Conservation (phyloP, 2,329 filamentous ascomycete genomes). For the Elsinoe arachidis region DNA sequence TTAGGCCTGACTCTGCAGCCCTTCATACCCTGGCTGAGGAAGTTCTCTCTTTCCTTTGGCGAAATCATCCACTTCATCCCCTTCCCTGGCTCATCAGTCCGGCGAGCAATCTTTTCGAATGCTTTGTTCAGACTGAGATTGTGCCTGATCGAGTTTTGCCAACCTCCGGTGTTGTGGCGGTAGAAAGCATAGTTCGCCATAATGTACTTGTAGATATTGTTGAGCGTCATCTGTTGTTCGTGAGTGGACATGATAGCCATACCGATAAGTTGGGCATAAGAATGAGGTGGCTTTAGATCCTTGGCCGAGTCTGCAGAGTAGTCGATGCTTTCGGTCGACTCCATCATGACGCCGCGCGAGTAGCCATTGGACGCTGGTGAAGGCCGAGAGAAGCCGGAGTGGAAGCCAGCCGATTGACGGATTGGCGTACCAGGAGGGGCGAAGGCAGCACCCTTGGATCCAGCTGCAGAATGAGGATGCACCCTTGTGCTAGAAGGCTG, state of each 20-base stretch:
- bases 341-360: conserved; percentile 43
- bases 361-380: conserved; percentile 38
- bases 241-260: conserved; percentile 84
- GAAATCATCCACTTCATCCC: conserved; percentile 99
- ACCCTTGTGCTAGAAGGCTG: conserved; percentile 21
- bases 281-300: conserved; percentile 90
- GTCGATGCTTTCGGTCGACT: conserved; percentile 54
- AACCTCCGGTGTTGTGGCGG: conserved; percentile 72
- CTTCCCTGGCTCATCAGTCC: conserved; percentile 92
- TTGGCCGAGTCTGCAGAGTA: conserved; percentile 75
- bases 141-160: conserved; percentile 98
- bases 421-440: conserved; percentile 28
- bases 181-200: conserved; percentile 90
- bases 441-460: conserved; percentile 26
- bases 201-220: conserved; percentile 91
- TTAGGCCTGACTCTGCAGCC: conserved; percentile 31
- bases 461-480: conserved; percentile 30
- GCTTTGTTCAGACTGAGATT: conserved; percentile 92
- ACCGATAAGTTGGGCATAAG: conserved; percentile 93
- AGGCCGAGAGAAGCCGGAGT: conserved; percentile 28
- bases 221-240: conserved; percentile 82
- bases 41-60: conserved; percentile 74
- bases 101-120: conserved; percentile 85
- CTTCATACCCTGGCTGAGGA: conserved; percentile 59
- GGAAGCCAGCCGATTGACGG: conserved; percentile 20